phyloP scores from a whole-genome alignment of 441 rosid species.

The Erodium moschatum region DNA sequence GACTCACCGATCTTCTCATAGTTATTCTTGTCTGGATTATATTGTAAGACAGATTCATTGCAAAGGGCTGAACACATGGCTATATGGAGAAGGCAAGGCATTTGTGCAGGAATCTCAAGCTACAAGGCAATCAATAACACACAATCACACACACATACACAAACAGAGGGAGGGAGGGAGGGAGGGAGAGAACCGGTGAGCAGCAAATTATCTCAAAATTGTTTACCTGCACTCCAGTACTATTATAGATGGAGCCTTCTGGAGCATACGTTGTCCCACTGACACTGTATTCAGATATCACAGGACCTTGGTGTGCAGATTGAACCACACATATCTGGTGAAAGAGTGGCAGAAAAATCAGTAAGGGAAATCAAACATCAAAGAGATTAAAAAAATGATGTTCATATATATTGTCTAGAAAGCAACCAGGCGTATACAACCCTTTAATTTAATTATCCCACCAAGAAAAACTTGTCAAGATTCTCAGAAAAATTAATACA shows the following conservation, averaged over 20 bases:
- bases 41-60: constrained; percentile 89
- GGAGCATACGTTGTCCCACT: constrained; percentile 97
- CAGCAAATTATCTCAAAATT: background rate
- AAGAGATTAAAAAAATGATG: background rate
- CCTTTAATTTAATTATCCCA: background rate
- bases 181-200: background rate
- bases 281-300: constrained; percentile 62
- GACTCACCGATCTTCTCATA: constrained; percentile 98
- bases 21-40: constrained; percentile 84
- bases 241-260: constrained; percentile 73
- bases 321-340: constrained; percentile 77
- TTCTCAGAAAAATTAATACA: background rate
- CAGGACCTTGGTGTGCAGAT: constrained; percentile 56
- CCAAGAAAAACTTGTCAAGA: background rate
- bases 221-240: constrained; percentile 59
- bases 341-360: constrained; percentile 19
- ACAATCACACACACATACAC: constrained; percentile 9
- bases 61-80: constrained; percentile 97
- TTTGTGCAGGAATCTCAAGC: constrained; percentile 88
- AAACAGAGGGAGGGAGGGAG: background rate
- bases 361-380: background rate
- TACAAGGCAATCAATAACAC: constrained; percentile 34
- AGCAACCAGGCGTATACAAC: background rate
- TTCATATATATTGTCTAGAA: background rate
- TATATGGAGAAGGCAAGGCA: constrained; percentile 87